Base-by-base conservation (phyloP, 805 yeast genomes). In the Geotrichum ghanense region DNA sequence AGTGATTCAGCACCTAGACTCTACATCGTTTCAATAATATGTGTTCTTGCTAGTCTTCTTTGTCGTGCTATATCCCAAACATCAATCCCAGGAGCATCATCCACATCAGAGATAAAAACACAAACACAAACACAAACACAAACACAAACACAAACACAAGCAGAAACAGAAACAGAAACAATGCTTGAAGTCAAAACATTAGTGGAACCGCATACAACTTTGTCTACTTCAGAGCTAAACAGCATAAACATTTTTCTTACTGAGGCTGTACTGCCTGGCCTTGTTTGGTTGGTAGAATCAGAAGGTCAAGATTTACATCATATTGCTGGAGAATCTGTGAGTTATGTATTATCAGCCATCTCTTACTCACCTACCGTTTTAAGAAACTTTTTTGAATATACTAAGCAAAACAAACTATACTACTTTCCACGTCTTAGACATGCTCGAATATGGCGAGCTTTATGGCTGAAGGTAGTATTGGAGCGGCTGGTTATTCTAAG, bases 241-340 rank as follows among this genome's bases (percentile, higher is more conserved):
- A 31, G 16, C 19, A 16, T 31, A 7, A 31, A 31, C 17, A 19
- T 31, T 5, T 31, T 31, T 19, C 37, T 31, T 19, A 31, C 37
- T 10, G 37, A 31, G 7, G 5, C 19, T 6, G 37, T 31, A 16
- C 37, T 31, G 5, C 37, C 37, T 6, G 12, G 37, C 37, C 12
- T 31, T 31, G 17, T 31, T 19, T 31, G 37, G 37, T 12, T 31
- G 17, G 37, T 31, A n/a, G 37, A 31, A 31, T n/a, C 12, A 6
- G 37, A 31, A 31, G 37, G 37, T 31, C 16, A n/a, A n/a, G 37
- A 31, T 31, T n/a, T n/a, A n/a, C 37, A 31, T 12, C 37, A 31
- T 19, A 31, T 31, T 16, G 12, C 37, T 31, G 37, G 37, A n/a
- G 37, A 31, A 19, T 31, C 19, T n/a, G 37, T 31, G 37, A 31